phyloP scores from a whole-genome alignment of 2,329 filamentous ascomycete species.

The Salinomyces thailandicus region DNA sequence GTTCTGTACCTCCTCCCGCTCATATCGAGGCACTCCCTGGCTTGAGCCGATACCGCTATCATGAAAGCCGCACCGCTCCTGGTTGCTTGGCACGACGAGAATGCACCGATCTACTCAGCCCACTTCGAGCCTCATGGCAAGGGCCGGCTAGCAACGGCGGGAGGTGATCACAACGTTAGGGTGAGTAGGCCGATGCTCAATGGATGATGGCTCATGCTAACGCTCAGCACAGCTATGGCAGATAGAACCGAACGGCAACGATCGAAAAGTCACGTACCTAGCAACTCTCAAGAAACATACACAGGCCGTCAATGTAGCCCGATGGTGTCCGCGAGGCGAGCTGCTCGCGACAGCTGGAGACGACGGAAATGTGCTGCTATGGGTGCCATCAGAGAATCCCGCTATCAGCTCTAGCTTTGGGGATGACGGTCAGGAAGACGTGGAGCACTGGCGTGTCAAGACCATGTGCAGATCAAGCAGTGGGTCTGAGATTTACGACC shows the following conservation, averaged over 20 bases:
- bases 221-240: conserved; percentile 65
- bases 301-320: conserved; percentile 94
- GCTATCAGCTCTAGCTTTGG: conserved; percentile 56
- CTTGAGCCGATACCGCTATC: conserved; percentile 5
- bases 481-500: conserved; percentile 92
- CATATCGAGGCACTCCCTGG: too few species aligned
- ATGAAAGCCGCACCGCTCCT: conserved; percentile 97
- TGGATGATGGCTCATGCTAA: conserved; percentile 3
- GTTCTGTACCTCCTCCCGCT: too few species aligned
- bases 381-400: conserved; percentile 77
- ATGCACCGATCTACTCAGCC: conserved; percentile 90
- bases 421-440: conserved; percentile 74
- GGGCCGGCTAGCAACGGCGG: conserved; percentile 82
- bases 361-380: conserved; percentile 92
- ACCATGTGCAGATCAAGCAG: conserved; percentile 87
- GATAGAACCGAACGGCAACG: conserved; percentile 72
- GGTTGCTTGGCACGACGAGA: conserved; percentile 98
- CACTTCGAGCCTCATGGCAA: conserved; percentile 93
- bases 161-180: conserved; percentile 92
- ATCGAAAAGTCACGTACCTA: conserved; percentile 81
- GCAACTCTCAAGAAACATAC: conserved; percentile 88
- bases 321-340: conserved; percentile 90
- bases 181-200: conserved; percentile 41
- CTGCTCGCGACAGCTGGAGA: conserved; percentile 90
- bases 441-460: conserved; percentile 93